Evolutionary conservation across 1,284 basidiomycete genomes (phyloP).

Genomic region (Thecaphora thlaspeos): DNA sequence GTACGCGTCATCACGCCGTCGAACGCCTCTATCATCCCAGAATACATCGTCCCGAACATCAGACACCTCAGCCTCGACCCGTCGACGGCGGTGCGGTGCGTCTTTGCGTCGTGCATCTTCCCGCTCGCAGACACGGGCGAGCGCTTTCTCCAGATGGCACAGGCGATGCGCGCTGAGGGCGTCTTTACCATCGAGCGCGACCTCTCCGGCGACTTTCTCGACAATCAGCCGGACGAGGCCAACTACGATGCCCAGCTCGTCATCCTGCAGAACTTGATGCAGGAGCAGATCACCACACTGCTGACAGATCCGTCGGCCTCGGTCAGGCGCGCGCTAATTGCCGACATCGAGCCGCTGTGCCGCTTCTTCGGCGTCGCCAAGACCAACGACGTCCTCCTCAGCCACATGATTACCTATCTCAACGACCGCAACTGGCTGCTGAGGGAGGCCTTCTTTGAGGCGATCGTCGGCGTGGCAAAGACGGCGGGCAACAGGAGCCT

Average conservation of each 20-base stretch:
- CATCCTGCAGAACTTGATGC: slow-evolving; percentile 80
- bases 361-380: slow-evolving; percentile 87
- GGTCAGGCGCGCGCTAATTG: slow-evolving; percentile 65
- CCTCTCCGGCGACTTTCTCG: slow-evolving; percentile 65
- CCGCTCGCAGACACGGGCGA: slow-evolving; percentile 79
- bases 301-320: slow-evolving; percentile 63
- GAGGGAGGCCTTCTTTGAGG: slow-evolving; percentile 88
- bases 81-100: slow-evolving; percentile 82
- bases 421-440: slow-evolving; percentile 91
- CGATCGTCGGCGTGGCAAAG: slow-evolving; percentile 83
- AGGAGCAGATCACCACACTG: slow-evolving; percentile 79
- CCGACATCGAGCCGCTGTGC: slow-evolving; percentile 82
- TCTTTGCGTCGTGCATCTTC: slow-evolving; percentile 83
- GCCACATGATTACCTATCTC: slow-evolving; percentile 97
- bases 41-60: slow-evolving; percentile 91
- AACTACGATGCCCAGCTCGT: slow-evolving; percentile 62
- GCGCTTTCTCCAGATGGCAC: slow-evolving; percentile 85
- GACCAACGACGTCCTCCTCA: slow-evolving; percentile 90
- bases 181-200: slow-evolving; percentile 70
- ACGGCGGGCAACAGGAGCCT: slow-evolving; percentile 58
- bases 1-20: slow-evolving; percentile 85
- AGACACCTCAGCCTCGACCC: slow-evolving; percentile 76
- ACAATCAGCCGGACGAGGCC: slow-evolving; percentile 31
- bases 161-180: slow-evolving; percentile 80
- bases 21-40: slow-evolving; percentile 80